Percentiles rank a stretch among this genome's conserved stretches.
These are phyloP conservation scores for Brassica nigra DNA, from an alignment of 345 rosid genomes.

Conservation along the genomic window DNA sequence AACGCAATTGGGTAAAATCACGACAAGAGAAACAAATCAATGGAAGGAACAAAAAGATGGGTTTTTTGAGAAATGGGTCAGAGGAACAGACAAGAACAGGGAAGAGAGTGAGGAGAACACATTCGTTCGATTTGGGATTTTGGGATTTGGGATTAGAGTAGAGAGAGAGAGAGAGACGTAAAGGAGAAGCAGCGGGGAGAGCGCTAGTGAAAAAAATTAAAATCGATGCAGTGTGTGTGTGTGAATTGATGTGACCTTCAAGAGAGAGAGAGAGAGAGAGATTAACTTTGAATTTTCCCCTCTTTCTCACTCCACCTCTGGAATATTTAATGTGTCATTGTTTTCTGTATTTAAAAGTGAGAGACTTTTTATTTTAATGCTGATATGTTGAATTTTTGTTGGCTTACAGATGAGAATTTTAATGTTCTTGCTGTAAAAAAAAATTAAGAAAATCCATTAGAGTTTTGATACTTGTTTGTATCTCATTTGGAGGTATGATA, in stretches of 20 bases:
- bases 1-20: background rate
- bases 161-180: conserved; percentile 2
- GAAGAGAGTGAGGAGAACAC: background rate
- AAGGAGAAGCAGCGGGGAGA: conserved; percentile 24
- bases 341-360: background rate
- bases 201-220: conserved; percentile 1
- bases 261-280: background rate
- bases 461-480: background rate
- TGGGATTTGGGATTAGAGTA: conserved; percentile 23
- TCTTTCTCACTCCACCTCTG: conserved; percentile 30
- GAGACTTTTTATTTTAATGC: conserved; percentile 24
- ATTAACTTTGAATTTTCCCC: conserved; percentile 33
- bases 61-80: conserved; percentile 25
- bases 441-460: background rate
- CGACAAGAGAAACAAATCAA: conserved; percentile 4
- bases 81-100: background rate
- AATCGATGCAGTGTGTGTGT: conserved; percentile 27
- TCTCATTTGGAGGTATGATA: background rate
- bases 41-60: background rate
- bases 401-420: background rate
- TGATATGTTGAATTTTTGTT: background rate
- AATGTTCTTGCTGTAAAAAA: too few relatives aligned
- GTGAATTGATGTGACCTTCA: conserved; percentile 40
- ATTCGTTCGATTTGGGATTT: background rate
- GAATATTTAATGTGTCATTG: conserved; percentile 31